A percentile compares a stretch with the other conserved stretches of the same genome.
Conservation (phyloP, 768 basidiomycete genomes). For the Trametes sanguinea region DNA sequence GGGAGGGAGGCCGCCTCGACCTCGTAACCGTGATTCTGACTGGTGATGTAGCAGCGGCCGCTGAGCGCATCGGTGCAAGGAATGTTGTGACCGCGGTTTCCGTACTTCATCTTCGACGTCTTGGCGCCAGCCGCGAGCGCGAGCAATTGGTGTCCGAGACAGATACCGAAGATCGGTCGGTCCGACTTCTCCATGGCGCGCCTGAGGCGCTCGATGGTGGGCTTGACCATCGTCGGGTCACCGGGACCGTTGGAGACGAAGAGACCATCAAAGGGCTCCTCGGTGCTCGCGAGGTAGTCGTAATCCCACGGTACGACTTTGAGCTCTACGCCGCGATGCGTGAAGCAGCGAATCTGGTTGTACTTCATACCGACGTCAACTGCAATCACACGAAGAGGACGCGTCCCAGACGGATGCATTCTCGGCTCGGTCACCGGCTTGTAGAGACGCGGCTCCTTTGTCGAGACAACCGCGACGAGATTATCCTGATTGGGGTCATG, state of each 20-base stretch:
- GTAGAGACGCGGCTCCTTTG: slow-evolving; percentile 66
- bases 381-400: slow-evolving; percentile 81
- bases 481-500: slow-evolving; percentile 87
- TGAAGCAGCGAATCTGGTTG: slow-evolving; percentile 98
- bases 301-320: slow-evolving; percentile 99
- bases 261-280: slow-evolving; percentile 90
- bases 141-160: slow-evolving; percentile 95
- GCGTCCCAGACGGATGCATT: slow-evolving; percentile 70
- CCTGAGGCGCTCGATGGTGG: slow-evolving; percentile 69
- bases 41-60: slow-evolving; percentile 98
- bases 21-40: slow-evolving; percentile 98
- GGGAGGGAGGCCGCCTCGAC: slow-evolving; percentile 83
- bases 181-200: slow-evolving; percentile 71
- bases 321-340: slow-evolving; percentile 86
- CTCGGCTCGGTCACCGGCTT: slow-evolving; percentile 55
- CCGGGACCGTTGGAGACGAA: slow-evolving; percentile 99
- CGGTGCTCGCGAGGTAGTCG: slow-evolving; percentile 69
- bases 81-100: slow-evolving; percentile 98
- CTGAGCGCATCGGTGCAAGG: slow-evolving; percentile 94
- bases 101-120: slow-evolving; percentile 99
- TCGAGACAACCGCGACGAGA: slow-evolving; percentile 89
- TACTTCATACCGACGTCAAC: slow-evolving; percentile 99
- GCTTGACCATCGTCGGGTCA: slow-evolving; percentile 82
- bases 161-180: slow-evolving; percentile 95
- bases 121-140: slow-evolving; percentile 92